These are phyloP conservation scores for Sutorius eximius DNA, from an alignment of 1,284 basidiomycete genomes.

Conservation along the genomic window DNA sequence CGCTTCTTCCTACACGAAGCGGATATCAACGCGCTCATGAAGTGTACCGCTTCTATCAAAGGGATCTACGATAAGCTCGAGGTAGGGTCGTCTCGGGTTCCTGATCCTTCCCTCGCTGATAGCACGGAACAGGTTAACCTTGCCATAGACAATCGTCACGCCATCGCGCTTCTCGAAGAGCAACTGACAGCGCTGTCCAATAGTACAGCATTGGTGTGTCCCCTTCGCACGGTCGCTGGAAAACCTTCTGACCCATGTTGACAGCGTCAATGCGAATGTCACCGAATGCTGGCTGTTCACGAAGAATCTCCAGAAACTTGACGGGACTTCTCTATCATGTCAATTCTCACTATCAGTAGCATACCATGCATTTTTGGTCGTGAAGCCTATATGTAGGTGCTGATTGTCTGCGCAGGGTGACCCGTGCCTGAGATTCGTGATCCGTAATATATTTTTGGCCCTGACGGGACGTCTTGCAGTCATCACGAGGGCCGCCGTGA, in stretches of 20 bases:
- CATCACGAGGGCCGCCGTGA: too few relatives aligned
- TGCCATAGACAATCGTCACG: conserved; percentile 7
- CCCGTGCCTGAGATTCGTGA: too few relatives aligned
- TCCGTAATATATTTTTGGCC: too few relatives aligned
- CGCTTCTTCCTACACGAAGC: conserved; percentile 16
- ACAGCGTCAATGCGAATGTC: conserved; percentile 17
- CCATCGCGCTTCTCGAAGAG: conserved; percentile 13
- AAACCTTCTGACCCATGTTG: background rate
- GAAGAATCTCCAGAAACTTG: background rate
- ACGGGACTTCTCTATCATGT: too few relatives aligned
- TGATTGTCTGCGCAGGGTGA: too few relatives aligned
- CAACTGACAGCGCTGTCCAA: conserved; percentile 2
- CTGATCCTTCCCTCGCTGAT: background rate
- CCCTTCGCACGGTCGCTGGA: background rate
- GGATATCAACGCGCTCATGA: conserved; percentile 13
- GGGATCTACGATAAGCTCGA: conserved; percentile 11
- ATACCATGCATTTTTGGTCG: too few relatives aligned
- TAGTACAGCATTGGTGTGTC: background rate
- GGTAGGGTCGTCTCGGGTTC: conserved; percentile 3
- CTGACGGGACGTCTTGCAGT: too few relatives aligned
- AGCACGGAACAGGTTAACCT: background rate
- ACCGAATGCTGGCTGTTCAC: background rate
- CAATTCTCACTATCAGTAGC: too few relatives aligned
- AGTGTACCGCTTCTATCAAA: conserved; percentile 12
- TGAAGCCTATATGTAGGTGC: too few relatives aligned